Conservation (phyloP, 1,139 yeast species). For the Yamadazyma songkhlaensis region DNA sequence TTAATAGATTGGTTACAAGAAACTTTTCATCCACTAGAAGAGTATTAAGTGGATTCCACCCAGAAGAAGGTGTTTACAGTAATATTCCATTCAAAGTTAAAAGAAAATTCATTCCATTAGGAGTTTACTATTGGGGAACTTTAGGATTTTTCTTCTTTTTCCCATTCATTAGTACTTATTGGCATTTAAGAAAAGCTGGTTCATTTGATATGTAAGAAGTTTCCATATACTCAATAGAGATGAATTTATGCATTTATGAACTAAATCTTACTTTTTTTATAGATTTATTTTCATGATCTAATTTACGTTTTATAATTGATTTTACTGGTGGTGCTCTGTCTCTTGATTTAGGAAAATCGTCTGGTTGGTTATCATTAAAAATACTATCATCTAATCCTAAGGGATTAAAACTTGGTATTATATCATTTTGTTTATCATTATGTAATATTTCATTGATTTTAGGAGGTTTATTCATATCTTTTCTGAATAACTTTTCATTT, state of each 20-base stretch:
- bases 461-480: neutral
- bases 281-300: neutral
- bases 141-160: constrained; percentile 57
- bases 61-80: constrained; percentile 82
- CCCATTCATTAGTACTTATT: constrained; percentile 67
- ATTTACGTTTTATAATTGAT: constrained; percentile 6
- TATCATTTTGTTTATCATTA: no score
- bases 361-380: neutral
- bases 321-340: constrained; percentile 1
- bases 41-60: constrained; percentile 25
- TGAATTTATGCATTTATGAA: constrained; percentile 1
- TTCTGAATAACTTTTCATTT: constrained; percentile 5
- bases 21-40: constrained; percentile 36
- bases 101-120: constrained; percentile 81
- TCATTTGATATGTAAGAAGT: constrained; percentile 27
- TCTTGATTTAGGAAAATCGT: neutral
- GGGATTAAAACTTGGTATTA: neutral
- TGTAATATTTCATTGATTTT: no score
- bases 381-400: neutral
- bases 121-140: constrained; percentile 75
- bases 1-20: constrained; percentile 18
- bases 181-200: constrained; percentile 79
- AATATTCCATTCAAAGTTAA: constrained; percentile 94
- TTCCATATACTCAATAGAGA: neutral
- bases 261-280: constrained; percentile 7